These are phyloP conservation scores for Corymbia calophylla DNA, from an alignment of 441 rosid species.

Conservation along the genomic window DNA sequence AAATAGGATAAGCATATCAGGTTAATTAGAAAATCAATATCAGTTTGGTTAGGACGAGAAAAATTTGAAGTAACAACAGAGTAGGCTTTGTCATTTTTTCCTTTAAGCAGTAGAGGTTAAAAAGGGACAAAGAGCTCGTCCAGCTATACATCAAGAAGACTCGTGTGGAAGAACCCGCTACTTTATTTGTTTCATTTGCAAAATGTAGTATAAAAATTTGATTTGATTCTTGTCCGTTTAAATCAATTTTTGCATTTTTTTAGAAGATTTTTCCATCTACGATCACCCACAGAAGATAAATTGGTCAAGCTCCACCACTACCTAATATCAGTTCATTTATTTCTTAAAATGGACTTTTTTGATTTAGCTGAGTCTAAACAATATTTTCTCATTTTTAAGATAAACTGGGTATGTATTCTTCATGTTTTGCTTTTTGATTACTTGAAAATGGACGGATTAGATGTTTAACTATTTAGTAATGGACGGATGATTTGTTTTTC, in stretches of 20 bases:
- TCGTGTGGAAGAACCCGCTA: background rate
- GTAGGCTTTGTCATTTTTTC: background rate
- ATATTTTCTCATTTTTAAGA: background rate
- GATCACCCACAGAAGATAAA: background rate
- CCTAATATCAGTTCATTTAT: background rate
- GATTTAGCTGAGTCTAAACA: background rate
- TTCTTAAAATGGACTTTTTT: background rate
- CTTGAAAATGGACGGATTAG: background rate
- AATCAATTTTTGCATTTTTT: background rate
- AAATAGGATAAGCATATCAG: background rate
- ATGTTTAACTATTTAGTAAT: background rate
- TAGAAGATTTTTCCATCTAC: background rate
- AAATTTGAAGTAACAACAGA: background rate
- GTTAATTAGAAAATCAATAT: background rate
- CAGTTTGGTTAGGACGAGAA: background rate
- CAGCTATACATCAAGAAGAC: background rate
- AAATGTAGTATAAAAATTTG: background rate
- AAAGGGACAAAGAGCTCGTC: background rate
- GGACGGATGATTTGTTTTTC: background rate
- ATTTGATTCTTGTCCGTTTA: background rate
- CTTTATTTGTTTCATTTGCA: background rate
- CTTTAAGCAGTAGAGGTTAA: background rate
- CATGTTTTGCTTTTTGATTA: background rate
- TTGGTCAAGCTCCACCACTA: background rate
- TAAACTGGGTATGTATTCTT: background rate